Evolutionary conservation across 306 rosid genomes (phyloP).

Genomic region (Hippophae gyantsensis): DNA sequence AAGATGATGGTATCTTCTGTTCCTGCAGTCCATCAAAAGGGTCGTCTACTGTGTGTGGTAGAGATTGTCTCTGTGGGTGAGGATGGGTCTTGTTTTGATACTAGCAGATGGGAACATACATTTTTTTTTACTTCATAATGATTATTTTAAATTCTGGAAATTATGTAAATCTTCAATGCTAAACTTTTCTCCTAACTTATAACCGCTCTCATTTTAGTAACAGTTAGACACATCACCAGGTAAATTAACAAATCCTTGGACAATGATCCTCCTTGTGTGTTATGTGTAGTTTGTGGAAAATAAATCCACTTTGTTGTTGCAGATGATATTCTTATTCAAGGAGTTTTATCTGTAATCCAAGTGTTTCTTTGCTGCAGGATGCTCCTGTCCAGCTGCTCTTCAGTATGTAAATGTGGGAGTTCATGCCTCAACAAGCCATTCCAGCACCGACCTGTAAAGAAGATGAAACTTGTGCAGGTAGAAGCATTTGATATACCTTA

Average conservation of each 20-base stretch:
- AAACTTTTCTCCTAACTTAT: too few relatives aligned
- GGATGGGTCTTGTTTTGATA: constrained; percentile 16
- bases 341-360: constrained; percentile 2
- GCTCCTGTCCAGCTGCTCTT: constrained; percentile 91
- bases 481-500: constrained; percentile 1
- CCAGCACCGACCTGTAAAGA: constrained; percentile 67
- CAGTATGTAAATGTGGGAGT: constrained; percentile 79
- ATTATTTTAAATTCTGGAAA: neutral
- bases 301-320: neutral
- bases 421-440: constrained; percentile 83
- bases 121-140: neutral
- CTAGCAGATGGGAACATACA: neutral
- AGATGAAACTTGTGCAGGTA: constrained; percentile 87
- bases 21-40: constrained; percentile 49
- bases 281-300: neutral
- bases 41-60: constrained; percentile 61
- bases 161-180: too few relatives aligned
- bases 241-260: too few relatives aligned
- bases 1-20: constrained; percentile 95
- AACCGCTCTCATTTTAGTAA: too few relatives aligned
- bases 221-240: too few relatives aligned
- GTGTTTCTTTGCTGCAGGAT: constrained; percentile 36
- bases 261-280: neutral
- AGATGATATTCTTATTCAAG: neutral
- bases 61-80: constrained; percentile 96